These are phyloP conservation scores for Polysphondylium violaceum DNA, from an alignment of 78 protist genomes.

Conservation along the genomic window DNA sequence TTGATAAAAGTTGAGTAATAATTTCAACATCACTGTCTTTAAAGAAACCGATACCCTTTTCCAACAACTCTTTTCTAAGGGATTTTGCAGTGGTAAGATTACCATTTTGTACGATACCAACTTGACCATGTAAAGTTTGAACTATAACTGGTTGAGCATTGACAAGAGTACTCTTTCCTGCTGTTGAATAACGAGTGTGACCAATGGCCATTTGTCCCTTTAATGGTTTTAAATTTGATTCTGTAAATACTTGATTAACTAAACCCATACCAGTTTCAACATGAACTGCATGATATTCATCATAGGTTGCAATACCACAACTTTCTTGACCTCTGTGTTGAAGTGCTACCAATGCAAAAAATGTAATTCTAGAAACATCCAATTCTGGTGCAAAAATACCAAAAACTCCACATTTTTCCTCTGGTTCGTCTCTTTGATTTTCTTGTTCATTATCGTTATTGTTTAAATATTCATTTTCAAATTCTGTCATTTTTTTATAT, in stretches of 20 bases:
- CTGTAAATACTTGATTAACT: slow-evolving; percentile 82
- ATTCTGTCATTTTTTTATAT: background rate
- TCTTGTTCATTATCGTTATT: background rate
- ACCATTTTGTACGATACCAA: slow-evolving; percentile 81
- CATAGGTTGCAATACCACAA: slow-evolving; percentile 81
- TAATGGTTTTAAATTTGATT: slow-evolving; percentile 70
- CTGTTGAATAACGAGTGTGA: slow-evolving; percentile 83
- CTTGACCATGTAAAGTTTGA: slow-evolving; percentile 74
- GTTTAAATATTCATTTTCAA: background rate
- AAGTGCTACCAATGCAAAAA: slow-evolving; percentile 78
- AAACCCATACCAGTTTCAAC: slow-evolving; percentile 84
- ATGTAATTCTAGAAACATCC: slow-evolving; percentile 65
- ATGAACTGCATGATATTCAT: slow-evolving; percentile 62
- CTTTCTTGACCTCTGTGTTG: slow-evolving; percentile 84
- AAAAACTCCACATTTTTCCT: slow-evolving; percentile 82
- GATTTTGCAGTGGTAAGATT: slow-evolving; percentile 58
- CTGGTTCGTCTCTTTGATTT: slow-evolving; percentile 47
- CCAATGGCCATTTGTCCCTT: slow-evolving; percentile 78
- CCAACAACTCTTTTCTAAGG: slow-evolving; percentile 65
- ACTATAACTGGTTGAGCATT: slow-evolving; percentile 81
- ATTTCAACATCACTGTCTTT: slow-evolving; percentile 74
- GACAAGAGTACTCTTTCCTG: slow-evolving; percentile 53
- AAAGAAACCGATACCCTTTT: slow-evolving; percentile 78
- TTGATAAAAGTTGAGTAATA: slow-evolving; percentile 52
- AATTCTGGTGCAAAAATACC: slow-evolving; percentile 76